Evolutionary conservation across 169 alveolate genomes (phyloP), one percentile per base, ranked within the genome.

Genomic region (Plasmodium sp.): DNA sequence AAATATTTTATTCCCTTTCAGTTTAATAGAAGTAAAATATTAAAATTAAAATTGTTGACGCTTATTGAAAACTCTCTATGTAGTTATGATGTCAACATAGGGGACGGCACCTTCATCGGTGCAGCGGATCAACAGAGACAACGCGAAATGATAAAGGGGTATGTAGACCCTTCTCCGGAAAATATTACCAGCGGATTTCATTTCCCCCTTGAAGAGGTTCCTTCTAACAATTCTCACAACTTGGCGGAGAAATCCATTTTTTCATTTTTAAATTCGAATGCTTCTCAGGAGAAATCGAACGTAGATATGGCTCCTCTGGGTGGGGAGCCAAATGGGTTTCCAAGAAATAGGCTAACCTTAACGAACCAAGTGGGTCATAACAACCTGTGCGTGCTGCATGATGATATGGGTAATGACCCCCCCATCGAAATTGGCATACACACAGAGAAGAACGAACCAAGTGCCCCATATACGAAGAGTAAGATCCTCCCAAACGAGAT

Each of bases 11-110:
- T 75, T 39, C 84, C 93, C 14, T 79, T 45, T 33, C 43, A 14
- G 22, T 71, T 86, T 75, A 48, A 51, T 71, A 72, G 45, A 51
- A 77, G 79, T 51, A 77, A 77, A 22, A 86, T 86, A 3, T 16
- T 36, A n/a, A 86, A 9, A 27, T 18, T 86, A 77, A 86, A 86
- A 36, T 86, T 77, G 43, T 10, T 86, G 9, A 33, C 93, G 0
- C 93, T 86, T 86, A 39, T 75, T 33, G 93, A 77, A 54, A 86
- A 86, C 27, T 39, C 84, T 10, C 39, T 86, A 27, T 86, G 86
- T 27, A 77, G 51, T 86, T 86, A 86, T 45, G 81, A 56, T 22
- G 39, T 86, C 58, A 81, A 7, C 54, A 4, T 81, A 10, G 72
- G 67, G 54, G 45, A 81, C 3, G 58, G 39, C 9, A 67, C 77